phyloP scores from a whole-genome alignment of 1,284 basidiomycete species.

The Abortiporus biennis region DNA sequence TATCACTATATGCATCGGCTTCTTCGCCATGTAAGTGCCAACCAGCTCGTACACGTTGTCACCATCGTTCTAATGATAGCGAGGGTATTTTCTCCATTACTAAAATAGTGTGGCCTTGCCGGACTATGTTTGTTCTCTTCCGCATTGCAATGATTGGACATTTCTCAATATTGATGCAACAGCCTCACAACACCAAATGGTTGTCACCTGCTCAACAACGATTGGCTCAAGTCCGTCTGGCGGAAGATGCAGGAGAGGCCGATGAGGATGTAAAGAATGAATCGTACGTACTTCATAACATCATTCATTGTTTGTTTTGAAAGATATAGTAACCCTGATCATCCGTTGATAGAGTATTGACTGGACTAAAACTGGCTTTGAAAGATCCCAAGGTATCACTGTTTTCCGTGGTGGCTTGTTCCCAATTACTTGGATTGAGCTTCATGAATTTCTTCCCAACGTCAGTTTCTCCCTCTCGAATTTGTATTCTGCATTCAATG shows the following conservation, averaged over 20 bases:
- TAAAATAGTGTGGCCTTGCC: constrained; percentile 15
- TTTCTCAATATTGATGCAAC: background rate
- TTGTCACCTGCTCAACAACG: constrained; percentile 51
- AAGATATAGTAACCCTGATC: constrained; percentile 1
- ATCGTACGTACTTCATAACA: constrained; percentile 34
- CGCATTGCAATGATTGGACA: background rate
- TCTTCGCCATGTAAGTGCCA: constrained; percentile 47
- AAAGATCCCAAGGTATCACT: constrained; percentile 57
- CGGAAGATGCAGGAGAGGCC: constrained; percentile 72
- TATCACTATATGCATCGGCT: constrained; percentile 49
- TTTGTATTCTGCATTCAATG: background rate
- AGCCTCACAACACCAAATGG: constrained; percentile 67
- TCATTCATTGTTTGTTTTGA: too few relatives aligned
- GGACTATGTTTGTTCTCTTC: constrained; percentile 17
- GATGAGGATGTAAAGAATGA: constrained; percentile 50
- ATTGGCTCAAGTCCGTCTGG: constrained; percentile 65
- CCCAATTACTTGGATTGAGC: constrained; percentile 54
- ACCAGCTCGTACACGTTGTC: too few relatives aligned
- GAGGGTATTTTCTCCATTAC: background rate
- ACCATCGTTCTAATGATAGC: background rate
- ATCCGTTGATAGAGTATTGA: constrained; percentile 32
- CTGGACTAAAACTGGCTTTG: constrained; percentile 52
- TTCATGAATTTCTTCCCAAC: constrained; percentile 75
- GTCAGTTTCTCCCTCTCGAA: constrained; percentile 28
- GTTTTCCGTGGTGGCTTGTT: constrained; percentile 48